Percentiles rank a stretch among this genome's conserved stretches.
These are phyloP conservation scores for Seiridium unicorne DNA, from an alignment of 2,329 filamentous ascomycete genomes.

Conservation along the genomic window DNA sequence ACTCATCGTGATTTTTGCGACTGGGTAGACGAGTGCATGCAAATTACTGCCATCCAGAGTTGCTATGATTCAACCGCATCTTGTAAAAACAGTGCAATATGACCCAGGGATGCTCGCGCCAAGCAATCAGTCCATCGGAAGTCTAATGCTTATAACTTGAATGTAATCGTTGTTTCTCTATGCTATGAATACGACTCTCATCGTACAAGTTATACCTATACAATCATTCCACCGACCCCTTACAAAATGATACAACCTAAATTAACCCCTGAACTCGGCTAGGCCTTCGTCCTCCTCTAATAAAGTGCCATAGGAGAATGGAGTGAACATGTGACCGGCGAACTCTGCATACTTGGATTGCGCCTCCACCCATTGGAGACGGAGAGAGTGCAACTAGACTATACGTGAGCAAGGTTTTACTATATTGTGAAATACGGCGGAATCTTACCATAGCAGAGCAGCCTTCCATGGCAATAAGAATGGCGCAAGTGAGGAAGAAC, in stretches of 20 bases:
- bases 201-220: not conserved
- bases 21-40: too few species aligned
- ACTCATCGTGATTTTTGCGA: too few species aligned
- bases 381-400: slow-evolving; percentile 62
- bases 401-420: too few species aligned
- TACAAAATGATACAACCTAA: not conserved
- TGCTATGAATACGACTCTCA: not conserved
- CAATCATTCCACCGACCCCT: not conserved
- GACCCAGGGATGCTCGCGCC: not conserved
- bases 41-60: too few species aligned
- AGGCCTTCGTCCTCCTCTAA: slow-evolving; percentile 64
- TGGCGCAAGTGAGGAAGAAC: slow-evolving; percentile 79
- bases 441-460: slow-evolving; percentile 68
- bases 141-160: too few species aligned
- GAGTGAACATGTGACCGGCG: slow-evolving; percentile 73
- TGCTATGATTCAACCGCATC: not conserved
- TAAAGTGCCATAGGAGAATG: slow-evolving; percentile 72
- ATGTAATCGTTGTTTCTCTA: not conserved
- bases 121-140: too few species aligned
- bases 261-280: slow-evolving; percentile 33
- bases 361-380: slow-evolving; percentile 81
- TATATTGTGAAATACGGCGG: not conserved
- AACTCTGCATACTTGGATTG: slow-evolving; percentile 86
- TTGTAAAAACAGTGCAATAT: too few species aligned
- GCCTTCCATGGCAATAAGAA: slow-evolving; percentile 80